Evolutionary conservation across 345 rosid genomes (phyloP).

Genomic region (Streptanthus diversifolius): DNA sequence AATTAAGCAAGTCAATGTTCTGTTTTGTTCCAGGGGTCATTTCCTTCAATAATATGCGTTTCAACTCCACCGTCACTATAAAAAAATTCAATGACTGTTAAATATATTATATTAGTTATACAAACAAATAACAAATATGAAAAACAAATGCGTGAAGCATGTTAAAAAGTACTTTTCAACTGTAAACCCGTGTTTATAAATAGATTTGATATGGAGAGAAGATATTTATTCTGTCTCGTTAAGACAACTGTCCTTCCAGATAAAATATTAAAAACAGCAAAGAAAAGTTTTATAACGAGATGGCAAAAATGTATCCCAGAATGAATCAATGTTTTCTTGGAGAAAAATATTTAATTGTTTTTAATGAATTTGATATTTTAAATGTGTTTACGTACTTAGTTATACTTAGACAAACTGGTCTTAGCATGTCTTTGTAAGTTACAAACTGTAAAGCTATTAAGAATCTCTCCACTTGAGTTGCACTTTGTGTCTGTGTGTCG

Average conservation of each 20-base stretch:
- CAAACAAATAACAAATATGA: neutral
- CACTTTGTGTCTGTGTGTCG: neutral
- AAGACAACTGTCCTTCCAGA: slow-evolving; percentile 26
- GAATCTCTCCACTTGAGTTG: slow-evolving; percentile 1
- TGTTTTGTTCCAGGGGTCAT: neutral
- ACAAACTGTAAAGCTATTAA: slow-evolving; percentile 29
- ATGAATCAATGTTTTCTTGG: neutral
- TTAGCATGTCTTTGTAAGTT: neutral
- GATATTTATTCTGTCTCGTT: slow-evolving; percentile 26
- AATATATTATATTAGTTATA: neutral
- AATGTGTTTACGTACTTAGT: too few species aligned
- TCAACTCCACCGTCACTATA: slow-evolving; percentile 15
- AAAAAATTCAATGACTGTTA: neutral
- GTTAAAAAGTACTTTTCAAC: slow-evolving; percentile 15
- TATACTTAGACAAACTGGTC: neutral
- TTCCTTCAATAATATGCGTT: neutral
- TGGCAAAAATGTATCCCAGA: slow-evolving; percentile 8
- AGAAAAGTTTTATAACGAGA: slow-evolving; percentile 9
- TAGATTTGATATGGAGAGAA: slow-evolving; percentile 11
- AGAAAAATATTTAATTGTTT: neutral
- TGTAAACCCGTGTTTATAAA: slow-evolving; percentile 10
- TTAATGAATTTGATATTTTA: neutral
- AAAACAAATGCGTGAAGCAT: neutral
- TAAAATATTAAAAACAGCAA: slow-evolving; percentile 10
- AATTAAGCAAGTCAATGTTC: slow-evolving; percentile 8